phyloP scores from a whole-genome alignment of 139 green algal genomes.

The Edaphochlamys debaryana region DNA sequence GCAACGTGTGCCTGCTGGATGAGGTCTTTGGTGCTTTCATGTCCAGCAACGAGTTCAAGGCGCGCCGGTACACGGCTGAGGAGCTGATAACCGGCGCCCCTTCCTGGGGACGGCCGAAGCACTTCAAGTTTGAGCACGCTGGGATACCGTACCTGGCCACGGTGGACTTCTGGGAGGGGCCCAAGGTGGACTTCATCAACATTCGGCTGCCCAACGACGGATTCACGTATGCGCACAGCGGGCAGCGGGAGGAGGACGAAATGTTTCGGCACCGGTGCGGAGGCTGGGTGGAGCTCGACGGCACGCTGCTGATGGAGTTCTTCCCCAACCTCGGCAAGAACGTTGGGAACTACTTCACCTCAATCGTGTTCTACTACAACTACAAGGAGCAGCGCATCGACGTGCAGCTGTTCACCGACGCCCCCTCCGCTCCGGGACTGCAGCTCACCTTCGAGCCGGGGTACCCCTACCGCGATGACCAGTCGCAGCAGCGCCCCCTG shows the following conservation, averaged over 20 bases:
- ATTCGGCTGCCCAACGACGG: not conserved
- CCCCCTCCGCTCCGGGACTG: not conserved
- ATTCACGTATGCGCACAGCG: not conserved
- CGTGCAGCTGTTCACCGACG: conserved; percentile 7
- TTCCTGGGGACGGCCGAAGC: not conserved
- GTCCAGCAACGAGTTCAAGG: not conserved
- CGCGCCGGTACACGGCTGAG: not conserved
- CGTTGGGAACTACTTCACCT: not conserved
- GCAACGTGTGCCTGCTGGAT: not conserved
- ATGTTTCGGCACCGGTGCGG: not conserved
- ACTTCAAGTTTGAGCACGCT: conserved; percentile 1
- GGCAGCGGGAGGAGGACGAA: not conserved
- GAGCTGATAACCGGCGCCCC: not conserved
- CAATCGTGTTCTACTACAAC: not conserved
- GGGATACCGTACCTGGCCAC: not conserved
- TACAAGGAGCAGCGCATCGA: conserved; percentile 2
- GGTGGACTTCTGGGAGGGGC: conserved; percentile 4
- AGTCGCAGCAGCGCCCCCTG: conserved; percentile 2
- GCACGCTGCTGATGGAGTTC: conserved; percentile 4
- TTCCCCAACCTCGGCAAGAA: not conserved
- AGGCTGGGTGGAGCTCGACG: not conserved
- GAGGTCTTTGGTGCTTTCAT: not conserved
- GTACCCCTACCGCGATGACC: not conserved
- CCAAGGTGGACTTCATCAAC: not conserved
- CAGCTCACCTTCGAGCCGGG: not conserved